Base-by-base conservation (phyloP, 371 early-diverging fungal species). In the Smittium mucronatum region DNA sequence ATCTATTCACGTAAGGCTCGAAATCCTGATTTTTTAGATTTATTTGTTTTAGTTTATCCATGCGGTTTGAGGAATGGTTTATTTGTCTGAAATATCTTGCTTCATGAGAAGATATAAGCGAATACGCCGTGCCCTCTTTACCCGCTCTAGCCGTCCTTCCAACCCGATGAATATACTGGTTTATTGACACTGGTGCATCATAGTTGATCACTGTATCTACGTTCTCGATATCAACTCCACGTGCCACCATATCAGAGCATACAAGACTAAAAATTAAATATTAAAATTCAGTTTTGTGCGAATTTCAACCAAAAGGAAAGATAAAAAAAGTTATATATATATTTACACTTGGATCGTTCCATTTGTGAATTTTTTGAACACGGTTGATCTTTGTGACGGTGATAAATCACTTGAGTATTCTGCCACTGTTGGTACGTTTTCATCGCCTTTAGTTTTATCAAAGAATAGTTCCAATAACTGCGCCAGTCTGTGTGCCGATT, bases 101-200 rank as follows among this genome's bases (percentile, higher is more conserved):
- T 65, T 65, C 32, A 34, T n/a, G 34, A 28, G n/a, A 31, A 2
- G 32, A 32, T 15, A 65, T 36, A n/a, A 65, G n/a, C n/a, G 65
- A 65, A n/a, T 34, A 32, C 2, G 65, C 65, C n/a, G 63, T 30
- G 64, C 99, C 99, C 30, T 84, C 79, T 59, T 89, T 82, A n/a
- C 97, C 97, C 1, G 96, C 98, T 72, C 97, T 87, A 0, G 96
- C 99, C 0, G 99, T 99, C 70, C 99, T 86, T 11, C 99, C 99
- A n/a, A 96, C 92, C 71, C 99, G 88, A 75, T 99, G 99, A 36
- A 97, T 89, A 75, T 98, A 99, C 73, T 93, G 89, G 74, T 92
- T 89, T 81, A 89, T 85, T 36, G 86, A 85, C 21, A 86, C 76
- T 1, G 99, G 98, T 26, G 88, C 83, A 74, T 97, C 97, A 82